Evolutionary conservation across 2,329 filamentous ascomycete species (phyloP), one percentile per base, ranked within the genome.

Genomic region (Aureobasidium musti): DNA sequence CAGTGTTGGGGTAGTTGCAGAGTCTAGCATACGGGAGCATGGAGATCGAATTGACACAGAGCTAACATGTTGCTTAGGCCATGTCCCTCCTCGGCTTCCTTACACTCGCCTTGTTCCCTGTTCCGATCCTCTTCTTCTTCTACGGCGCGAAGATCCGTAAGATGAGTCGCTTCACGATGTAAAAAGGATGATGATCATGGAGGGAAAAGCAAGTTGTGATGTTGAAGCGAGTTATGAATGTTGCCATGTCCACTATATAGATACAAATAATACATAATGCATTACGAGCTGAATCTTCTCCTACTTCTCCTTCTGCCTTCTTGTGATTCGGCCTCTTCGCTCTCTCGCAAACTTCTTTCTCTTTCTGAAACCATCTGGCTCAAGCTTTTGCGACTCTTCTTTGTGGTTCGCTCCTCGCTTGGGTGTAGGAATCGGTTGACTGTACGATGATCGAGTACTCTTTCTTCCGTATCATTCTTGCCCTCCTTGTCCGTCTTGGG

Each of bases 401-500:
- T 69, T 67, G 76, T 75, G 49, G 65, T 66, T 14, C 73, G 66
- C 69, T 78, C 77, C 63, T 78, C 75, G 52, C 74, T 75, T 0
- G 87, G 82, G 28, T 87, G 84, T 6, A 97, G 79, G 73, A 97
- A 97, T 0, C 94, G 89, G 77, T 97, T 91, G 3, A 98, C 85
- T 0, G 84, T 88, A n/a, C 94, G 84, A 74, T 97, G 93, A 74
- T 98, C 94, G 68, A 95, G 82, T 0, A 96, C 81, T 6, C 87
- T 77, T 71, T 87, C 82, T 69, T 87, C 84, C 10, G 86, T 88
- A 74, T 98, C 95, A 23, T 85, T 77, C 19, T 87, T 86, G 0
- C 91, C 91, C 30, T 89, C 87, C 69, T 84, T 89, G 68, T 97
- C 90, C 0, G 95, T 98, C 81, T 99, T 97, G 6, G 95, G 95